These are phyloP conservation scores for Geotrichum bryndzae DNA, from an alignment of 1,139 yeast species.

Conservation along the genomic window DNA sequence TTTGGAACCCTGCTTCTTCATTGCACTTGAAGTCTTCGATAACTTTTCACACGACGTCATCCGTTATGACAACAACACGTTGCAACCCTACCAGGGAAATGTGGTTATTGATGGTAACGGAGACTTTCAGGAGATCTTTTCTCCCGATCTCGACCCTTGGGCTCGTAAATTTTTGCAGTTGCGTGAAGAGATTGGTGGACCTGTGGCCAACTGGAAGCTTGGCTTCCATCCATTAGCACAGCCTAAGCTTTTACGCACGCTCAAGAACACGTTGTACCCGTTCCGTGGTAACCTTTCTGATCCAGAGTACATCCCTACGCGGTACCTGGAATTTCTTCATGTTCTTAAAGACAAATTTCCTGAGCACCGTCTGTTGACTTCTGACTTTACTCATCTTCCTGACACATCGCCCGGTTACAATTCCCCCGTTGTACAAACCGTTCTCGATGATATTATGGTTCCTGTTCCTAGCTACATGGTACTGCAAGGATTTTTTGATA, in stretches of 20 bases:
- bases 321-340: constrained; percentile 61
- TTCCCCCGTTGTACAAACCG: constrained; percentile 81
- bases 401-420: constrained; percentile 58
- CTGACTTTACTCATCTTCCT: constrained; percentile 67
- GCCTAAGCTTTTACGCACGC: constrained; percentile 30
- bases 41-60: constrained; percentile 79
- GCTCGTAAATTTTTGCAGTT: constrained; percentile 50
- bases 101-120: constrained; percentile 70
- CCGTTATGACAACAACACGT: constrained; percentile 63
- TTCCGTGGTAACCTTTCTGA: constrained; percentile 62
- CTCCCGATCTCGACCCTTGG: constrained; percentile 62
- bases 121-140: constrained; percentile 69
- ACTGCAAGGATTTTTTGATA: constrained; percentile 78
- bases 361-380: constrained; percentile 61
- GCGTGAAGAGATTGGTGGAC: constrained; percentile 44
- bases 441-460: constrained; percentile 60
- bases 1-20: constrained; percentile 67
- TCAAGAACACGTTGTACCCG: constrained; percentile 46
- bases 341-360: constrained; percentile 64
- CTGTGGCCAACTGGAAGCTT: constrained; percentile 31
- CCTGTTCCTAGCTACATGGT: constrained; percentile 73
- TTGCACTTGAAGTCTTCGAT: constrained; percentile 81
- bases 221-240: constrained; percentile 39
- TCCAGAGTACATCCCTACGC: constrained; percentile 78
- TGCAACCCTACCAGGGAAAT: constrained; percentile 70